Base-by-base conservation (phyloP, 768 basidiomycete species). In the Phlegmacium glaucopus region DNA sequence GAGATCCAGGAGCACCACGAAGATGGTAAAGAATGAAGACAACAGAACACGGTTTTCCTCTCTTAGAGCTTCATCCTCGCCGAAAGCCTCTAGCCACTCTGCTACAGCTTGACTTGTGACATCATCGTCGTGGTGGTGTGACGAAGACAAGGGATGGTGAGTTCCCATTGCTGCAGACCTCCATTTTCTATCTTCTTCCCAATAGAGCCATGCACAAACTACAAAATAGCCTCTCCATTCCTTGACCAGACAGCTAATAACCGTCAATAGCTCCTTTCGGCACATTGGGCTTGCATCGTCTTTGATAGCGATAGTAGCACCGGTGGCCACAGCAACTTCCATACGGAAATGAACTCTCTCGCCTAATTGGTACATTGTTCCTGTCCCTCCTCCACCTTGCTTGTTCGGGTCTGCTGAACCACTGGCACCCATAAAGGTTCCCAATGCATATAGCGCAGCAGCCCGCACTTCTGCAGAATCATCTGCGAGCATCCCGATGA, bases 171-270 rank as follows among this genome's bases (percentile, higher is more conserved):
- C 54, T 56, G 74, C 59, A 44, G 69, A 54, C 59, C 76, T 68
- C 80, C 85, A 83, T 49, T 75, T 79, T 42, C 84, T 69, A 56
- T 95, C 90, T 62, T 94, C 90, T 61, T 96, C 94, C 83, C 90
- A 90, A 62, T 96, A 94, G 8, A 92, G 71, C 94, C 95, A 98
- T 1, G 95, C 94, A 52, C 95, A 96, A 32, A 94, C 83, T 40
- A 95, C 90, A 57, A 98, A 93, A 71, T 90, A 90, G 6, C 95
- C 96, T 47, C 93, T 74, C 91, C 94, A 97, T 64, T 98, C 95
- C 64, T 93, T 89, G 30, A 94, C 94, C 16, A 98, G 72, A 58
- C 90, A 92, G 59, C 91, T 94, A 47, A 98, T 83, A 32, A 98
- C 76, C 32, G 97, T 80, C 28, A 97, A 74, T 16, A 97, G 73